Evolutionary conservation across 2,329 filamentous ascomycete species (phyloP), one percentile per base, ranked within the genome.

Genomic region (Neofusicoccum kwambonambiense): DNA sequence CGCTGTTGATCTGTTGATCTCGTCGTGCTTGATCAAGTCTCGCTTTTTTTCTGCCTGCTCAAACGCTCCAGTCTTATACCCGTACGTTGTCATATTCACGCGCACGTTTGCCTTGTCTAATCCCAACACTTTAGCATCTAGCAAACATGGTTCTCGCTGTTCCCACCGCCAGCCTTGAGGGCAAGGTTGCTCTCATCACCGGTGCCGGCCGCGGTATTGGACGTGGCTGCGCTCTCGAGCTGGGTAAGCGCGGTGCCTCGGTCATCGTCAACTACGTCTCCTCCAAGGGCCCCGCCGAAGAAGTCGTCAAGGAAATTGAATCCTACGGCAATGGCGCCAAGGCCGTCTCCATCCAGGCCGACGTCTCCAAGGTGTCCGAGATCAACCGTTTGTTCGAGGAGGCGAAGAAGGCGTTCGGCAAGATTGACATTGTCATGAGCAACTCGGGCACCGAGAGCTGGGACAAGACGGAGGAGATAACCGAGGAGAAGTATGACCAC

Each of bases 401-500:
- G 64, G 71, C 76, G 64, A 79, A 79, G 70, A 68, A 74, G 68
- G 69, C 72, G 51, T 79, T 80, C 64, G 79, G 78, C 71, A 77
- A 77, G 66, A 74, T 81, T 69, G 75, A 81, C 69, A 80, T 84
- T 67, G 82, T 84, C 65, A 83, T 84, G 81, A 79, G 76, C 77
- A 84, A 84, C 76, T 78, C 77, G 17, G 83, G 88, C 56, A 87
- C 89, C 63, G 88, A 90, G 73, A 84, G 81, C 51, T 90, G 89
- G 81, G 87, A 88, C 67, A 86, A 88, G 76, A 84, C 88, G 66
- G 86, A 88, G 79, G 87, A 90, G 70, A 87, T 90, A 65, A 82
- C 86, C 4, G 86, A 88, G 75, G 88, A 90, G 79, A 88, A 90
- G 77, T 90, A 86, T 74, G 88, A 91, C 75, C 86, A 88, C 67